A percentile compares a stretch with the other conserved stretches of the same genome.
Conservation (phyloP, 139 green algal species). For the Chlorella sorokiniana region DNA sequence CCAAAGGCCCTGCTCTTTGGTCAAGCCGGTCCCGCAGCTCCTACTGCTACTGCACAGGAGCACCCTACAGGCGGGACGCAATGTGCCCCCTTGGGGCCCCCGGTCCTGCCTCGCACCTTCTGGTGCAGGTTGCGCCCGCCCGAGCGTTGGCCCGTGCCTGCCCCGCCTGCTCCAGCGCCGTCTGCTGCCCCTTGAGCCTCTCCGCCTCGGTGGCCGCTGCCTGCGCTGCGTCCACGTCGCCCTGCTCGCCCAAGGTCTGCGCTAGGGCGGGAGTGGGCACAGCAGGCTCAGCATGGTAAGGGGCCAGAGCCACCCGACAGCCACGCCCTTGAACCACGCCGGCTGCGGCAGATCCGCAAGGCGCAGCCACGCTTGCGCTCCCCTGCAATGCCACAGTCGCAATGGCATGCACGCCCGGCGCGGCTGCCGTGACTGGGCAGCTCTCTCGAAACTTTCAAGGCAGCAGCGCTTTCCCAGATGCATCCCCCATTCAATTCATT, state of each 20-base stretch:
- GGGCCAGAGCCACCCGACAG: neutral
- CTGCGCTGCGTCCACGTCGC: constrained; percentile 58
- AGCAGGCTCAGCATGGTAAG: neutral
- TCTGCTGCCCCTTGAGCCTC: constrained; percentile 33
- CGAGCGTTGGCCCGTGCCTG: constrained; percentile 29
- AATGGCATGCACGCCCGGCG: too few species aligned
- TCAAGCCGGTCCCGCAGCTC: neutral
- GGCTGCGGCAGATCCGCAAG: too few species aligned
- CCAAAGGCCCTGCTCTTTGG: neutral
- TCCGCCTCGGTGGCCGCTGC: constrained; percentile 39
- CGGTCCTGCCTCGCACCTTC: neutral
- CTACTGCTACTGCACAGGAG: neutral
- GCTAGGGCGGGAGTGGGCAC: neutral
- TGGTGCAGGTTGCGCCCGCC: constrained; percentile 31
- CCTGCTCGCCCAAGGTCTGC: constrained; percentile 53
- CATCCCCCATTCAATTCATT: too few species aligned
- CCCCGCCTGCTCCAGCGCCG: constrained; percentile 36
- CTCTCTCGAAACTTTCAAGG: too few species aligned
- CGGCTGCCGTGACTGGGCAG: too few species aligned
- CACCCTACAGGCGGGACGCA: too few species aligned
- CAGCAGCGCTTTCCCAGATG: too few species aligned
- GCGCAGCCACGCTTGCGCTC: too few species aligned
- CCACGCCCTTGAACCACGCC: neutral
- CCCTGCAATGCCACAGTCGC: too few species aligned
- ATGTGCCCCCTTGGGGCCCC: neutral